Percentiles rank a stretch among this genome's conserved stretches.
Conservation (phyloP, 2,329 filamentous ascomycete species). For the Colletotrichum sp. region DNA sequence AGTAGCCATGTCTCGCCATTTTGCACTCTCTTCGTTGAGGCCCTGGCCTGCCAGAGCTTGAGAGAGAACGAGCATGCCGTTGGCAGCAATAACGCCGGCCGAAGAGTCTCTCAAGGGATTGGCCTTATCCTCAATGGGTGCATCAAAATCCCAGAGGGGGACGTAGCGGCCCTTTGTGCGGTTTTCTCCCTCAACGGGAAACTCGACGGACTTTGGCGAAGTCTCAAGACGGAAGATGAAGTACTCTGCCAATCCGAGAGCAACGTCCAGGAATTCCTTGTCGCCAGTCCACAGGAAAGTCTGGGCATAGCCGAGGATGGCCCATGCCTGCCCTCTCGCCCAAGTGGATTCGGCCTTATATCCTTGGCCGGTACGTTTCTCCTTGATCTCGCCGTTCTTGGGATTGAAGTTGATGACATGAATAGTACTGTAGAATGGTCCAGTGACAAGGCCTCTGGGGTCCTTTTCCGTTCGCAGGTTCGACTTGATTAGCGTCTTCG, state of each 20-base stretch:
- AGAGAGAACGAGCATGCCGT: constrained; percentile 44
- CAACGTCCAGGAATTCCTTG: constrained; percentile 44
- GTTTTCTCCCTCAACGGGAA: constrained; percentile 22
- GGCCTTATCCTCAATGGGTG: constrained; percentile 36
- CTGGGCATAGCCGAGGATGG: constrained; percentile 54
- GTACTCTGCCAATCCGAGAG: constrained; percentile 52
- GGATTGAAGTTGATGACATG: constrained; percentile 57
- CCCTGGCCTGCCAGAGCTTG: constrained; percentile 31
- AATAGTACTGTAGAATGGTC: constrained; percentile 37
- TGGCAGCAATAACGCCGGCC: constrained; percentile 44
- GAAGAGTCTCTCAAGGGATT: constrained; percentile 39
- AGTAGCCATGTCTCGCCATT: constrained; percentile 31
- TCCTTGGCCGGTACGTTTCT: constrained; percentile 53
- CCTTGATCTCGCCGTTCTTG: constrained; percentile 43
- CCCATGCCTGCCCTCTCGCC: constrained; percentile 58
- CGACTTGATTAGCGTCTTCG: constrained; percentile 40
- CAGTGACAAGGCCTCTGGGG: background rate
- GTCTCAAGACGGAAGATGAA: constrained; percentile 47
- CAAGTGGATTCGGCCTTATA: constrained; percentile 51
- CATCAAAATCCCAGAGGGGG: constrained; percentile 52
- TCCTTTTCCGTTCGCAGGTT: constrained; percentile 42
- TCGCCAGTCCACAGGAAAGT: constrained; percentile 54
- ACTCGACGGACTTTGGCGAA: constrained; percentile 32
- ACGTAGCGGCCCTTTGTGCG: constrained; percentile 28
- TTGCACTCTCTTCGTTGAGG: constrained; percentile 7